phyloP scores from a whole-genome alignment of 176 grass and related monocot species.

The Oryza longistaminata region DNA sequence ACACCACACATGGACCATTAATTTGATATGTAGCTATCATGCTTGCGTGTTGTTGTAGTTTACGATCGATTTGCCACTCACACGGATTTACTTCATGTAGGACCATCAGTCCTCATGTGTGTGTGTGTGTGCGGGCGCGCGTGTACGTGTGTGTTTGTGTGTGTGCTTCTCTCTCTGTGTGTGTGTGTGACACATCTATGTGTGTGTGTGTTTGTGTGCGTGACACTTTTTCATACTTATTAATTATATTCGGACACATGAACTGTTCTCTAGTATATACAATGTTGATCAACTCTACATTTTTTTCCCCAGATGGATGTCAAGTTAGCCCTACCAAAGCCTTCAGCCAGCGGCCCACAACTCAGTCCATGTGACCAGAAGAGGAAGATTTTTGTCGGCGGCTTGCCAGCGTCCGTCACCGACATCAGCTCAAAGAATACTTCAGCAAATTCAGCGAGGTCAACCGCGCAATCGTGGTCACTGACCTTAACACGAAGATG shows the following conservation, averaged over 20 bases:
- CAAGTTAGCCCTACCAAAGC: constrained; percentile 31
- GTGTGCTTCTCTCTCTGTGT: too few species aligned
- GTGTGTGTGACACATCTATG: too few species aligned
- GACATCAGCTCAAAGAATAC: constrained; percentile 26
- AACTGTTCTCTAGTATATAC: background rate
- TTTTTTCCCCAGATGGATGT: constrained; percentile 33
- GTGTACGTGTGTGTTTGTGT: too few species aligned
- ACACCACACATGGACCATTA: background rate
- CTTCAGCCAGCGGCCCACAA: background rate
- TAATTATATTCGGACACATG: background rate
- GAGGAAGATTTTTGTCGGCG: constrained; percentile 46
- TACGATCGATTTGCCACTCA: background rate
- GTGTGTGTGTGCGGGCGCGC: too few species aligned
- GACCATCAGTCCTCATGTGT: background rate
- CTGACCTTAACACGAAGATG: background rate
- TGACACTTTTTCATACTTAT: background rate
- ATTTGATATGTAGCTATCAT: background rate
- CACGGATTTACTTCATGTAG: background rate
- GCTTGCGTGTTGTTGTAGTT: background rate
- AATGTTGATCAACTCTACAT: background rate
- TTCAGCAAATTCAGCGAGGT: constrained; percentile 27
- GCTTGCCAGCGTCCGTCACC: constrained; percentile 7
- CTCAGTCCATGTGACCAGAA: background rate
- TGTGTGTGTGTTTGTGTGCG: too few species aligned
- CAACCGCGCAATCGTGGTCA: constrained; percentile 33